Conservation (phyloP, 129 eudicot genomes). For the Flaveria linearis region DNA sequence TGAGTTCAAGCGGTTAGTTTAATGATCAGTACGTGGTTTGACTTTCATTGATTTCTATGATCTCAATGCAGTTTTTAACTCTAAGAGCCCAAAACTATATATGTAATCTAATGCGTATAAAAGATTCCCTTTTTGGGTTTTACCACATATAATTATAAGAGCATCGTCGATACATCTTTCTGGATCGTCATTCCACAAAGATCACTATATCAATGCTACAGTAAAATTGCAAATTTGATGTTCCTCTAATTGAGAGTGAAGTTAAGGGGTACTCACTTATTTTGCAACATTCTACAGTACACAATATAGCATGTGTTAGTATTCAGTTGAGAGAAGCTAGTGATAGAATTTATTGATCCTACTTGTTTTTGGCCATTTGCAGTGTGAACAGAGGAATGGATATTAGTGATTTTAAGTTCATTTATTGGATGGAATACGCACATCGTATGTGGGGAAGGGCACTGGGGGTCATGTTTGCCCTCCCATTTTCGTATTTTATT, state of each 20-base stretch:
- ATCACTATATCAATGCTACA: conserved; percentile 42
- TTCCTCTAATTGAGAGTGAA: conserved; percentile 31
- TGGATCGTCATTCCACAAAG: conserved; percentile 43
- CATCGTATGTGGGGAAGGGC: conserved; percentile 99
- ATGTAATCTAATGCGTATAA: background rate
- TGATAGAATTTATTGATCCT: conserved; percentile 20
- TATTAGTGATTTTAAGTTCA: conserved; percentile 92
- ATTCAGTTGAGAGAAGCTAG: background rate
- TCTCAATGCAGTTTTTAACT: conserved; percentile 10
- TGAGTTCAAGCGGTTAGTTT: conserved; percentile 90
- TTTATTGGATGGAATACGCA: conserved; percentile 98
- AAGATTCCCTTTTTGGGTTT: conserved; percentile 1
- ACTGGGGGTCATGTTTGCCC: conserved; percentile 89
- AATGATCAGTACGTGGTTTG: conserved; percentile 34
- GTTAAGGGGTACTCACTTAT: conserved; percentile 20
- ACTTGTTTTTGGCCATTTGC: conserved; percentile 31
- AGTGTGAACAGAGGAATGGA: conserved; percentile 88
- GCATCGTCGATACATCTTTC: conserved; percentile 47
- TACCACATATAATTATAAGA: background rate
- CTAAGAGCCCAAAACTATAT: conserved; percentile 4
- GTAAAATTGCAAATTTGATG: conserved; percentile 29
- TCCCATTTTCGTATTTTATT: conserved; percentile 88
- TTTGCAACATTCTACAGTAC: conserved; percentile 24
- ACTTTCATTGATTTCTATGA: conserved; percentile 5
- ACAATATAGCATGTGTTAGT: background rate